phyloP scores from a whole-genome alignment of 768 basidiomycete species.

The Mycena rebaudengoi region DNA sequence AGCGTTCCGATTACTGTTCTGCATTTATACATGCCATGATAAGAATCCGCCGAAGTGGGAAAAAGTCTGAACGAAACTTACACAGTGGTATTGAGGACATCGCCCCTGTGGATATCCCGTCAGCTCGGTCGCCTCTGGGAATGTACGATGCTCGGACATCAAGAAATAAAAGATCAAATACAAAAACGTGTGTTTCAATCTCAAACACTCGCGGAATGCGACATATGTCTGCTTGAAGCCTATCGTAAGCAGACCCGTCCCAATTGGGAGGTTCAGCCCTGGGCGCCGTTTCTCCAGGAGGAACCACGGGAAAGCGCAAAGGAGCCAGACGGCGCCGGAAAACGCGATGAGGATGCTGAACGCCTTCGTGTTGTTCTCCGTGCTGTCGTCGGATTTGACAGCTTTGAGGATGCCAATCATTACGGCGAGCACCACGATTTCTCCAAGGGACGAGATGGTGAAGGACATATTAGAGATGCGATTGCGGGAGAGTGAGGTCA shows the following conservation, averaged over 20 bases:
- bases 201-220: constrained; percentile 70
- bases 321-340: constrained; percentile 77
- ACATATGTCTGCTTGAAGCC: constrained; percentile 74
- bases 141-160: constrained; percentile 64
- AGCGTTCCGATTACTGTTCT: constrained; percentile 78
- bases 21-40: neutral
- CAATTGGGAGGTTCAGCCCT: constrained; percentile 65
- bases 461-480: constrained; percentile 82
- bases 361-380: constrained; percentile 77
- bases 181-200: constrained; percentile 76
- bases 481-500: constrained; percentile 74
- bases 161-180: constrained; percentile 82
- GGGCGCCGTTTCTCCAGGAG: constrained; percentile 72
- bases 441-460: constrained; percentile 72
- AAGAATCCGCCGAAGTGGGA: neutral
- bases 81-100: constrained; percentile 81
- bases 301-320: constrained; percentile 80
- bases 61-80: constrained; percentile 39
- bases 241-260: constrained; percentile 64
- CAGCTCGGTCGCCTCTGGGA: no score
- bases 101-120: no score
- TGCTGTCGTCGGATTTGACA: constrained; percentile 65
- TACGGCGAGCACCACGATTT: constrained; percentile 72
- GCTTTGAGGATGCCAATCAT: constrained; percentile 82
- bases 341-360: constrained; percentile 84